Base-by-base conservation (phyloP, 2,329 filamentous ascomycete species). In the Phialocephala sp. region DNA sequence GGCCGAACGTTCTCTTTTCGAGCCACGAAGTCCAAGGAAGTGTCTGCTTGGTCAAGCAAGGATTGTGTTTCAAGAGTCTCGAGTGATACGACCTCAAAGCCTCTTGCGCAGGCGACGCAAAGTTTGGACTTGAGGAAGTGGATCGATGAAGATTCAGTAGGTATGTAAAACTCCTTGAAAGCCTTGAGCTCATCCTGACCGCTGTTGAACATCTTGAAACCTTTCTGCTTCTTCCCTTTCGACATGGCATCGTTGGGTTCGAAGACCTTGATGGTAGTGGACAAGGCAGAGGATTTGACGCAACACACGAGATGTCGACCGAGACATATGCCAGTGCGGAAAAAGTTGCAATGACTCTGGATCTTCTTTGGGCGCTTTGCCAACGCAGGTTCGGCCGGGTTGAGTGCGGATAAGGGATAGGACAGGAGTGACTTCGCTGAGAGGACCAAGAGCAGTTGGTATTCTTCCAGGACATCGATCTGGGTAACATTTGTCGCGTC, bases 141-240 rank as follows among this genome's bases (percentile, higher is more conserved):
- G 47, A 99, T 95, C 45, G 94, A 97, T 4, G 93, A 94, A n/a
- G 94, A 97, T 82, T 99, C 95, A 8, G 94, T 95, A 0, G 95
- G 95, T 67, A 99, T 97, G 80, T 99, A 99, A 76, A 97, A 98
- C 82, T 99, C 95, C 85, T 97, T 97, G 84, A 96, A 97, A 14
- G 94, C 92, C 80, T 96, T 96, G 69, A 99, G 86, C 72, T 97
- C 93, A 78, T 99, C 95, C 77, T 97, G 94, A 9, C 93, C 93
- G 71, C 87, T 89, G 68, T 93, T 93, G 80, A 99, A 94, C 89
- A 99, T 97, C 81, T 96, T 97, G 66, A 99, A 89, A 20, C 95
- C 94, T 74, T 94, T 95, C 77, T 97, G 96, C 82, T 96, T 97
- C 83, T 95, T 96, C 65, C 92, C 92, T 81, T 94, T 95, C 62